Percentiles rank a stretch among this genome's conserved stretches.
Conservation (phyloP, 192 early-diverging fungal species). For the Podila horticola region DNA sequence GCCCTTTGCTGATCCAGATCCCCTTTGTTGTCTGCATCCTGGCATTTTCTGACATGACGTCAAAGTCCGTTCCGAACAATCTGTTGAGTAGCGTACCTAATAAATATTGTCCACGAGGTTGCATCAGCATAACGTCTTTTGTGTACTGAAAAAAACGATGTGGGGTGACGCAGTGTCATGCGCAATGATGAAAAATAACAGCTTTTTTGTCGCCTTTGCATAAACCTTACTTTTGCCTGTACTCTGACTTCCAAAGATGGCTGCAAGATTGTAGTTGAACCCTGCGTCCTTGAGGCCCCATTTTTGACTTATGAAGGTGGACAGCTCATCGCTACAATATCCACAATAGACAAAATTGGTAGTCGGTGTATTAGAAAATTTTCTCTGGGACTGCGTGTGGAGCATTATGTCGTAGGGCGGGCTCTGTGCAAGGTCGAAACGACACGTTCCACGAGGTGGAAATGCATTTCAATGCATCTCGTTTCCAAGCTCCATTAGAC, state of each 20-base stretch:
- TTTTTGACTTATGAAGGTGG: slow-evolving; percentile 81
- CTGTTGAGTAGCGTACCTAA: slow-evolving; percentile 94
- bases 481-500: background rate
- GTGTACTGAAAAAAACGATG: background rate
- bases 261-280: slow-evolving; percentile 96
- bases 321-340: slow-evolving; percentile 65
- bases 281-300: slow-evolving; percentile 88
- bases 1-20: slow-evolving; percentile 93
- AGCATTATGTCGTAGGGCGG: too few relatives aligned
- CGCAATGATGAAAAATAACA: background rate
- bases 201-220: background rate
- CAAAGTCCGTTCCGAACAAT: slow-evolving; percentile 96
- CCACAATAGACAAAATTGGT: too few relatives aligned
- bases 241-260: slow-evolving; percentile 98
- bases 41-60: slow-evolving; percentile 90
- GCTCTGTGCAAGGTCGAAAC: background rate
- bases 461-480: background rate
- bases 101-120: background rate
- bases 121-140: background rate
- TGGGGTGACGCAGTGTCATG: background rate
- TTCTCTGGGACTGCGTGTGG: too few relatives aligned
- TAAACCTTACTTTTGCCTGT: slow-evolving; percentile 89
- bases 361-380: background rate
- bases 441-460: background rate
- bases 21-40: slow-evolving; percentile 97